phyloP scores from a whole-genome alignment of 2,329 filamentous ascomycete species.

The Zymoseptoria passerinii region DNA sequence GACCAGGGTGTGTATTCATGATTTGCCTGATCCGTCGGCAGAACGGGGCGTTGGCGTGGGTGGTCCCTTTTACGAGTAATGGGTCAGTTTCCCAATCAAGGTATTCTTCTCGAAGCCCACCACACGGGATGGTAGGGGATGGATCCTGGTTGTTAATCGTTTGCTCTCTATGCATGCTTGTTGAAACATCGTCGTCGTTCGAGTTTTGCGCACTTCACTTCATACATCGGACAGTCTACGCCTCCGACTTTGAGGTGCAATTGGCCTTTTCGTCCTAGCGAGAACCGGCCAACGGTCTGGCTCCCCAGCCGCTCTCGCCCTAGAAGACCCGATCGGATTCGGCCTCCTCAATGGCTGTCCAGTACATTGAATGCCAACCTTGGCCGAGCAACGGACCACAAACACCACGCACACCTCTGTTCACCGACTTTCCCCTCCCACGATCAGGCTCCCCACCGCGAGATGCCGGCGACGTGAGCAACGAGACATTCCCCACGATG shows the following conservation, averaged over 20 bases:
- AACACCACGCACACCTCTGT: conserved; percentile 2
- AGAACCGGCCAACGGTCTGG: neutral
- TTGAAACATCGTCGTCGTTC: neutral
- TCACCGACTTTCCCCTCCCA: conserved; percentile 8
- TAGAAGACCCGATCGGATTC: neutral
- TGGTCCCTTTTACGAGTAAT: neutral
- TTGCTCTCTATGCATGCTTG: neutral
- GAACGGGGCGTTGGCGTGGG: neutral
- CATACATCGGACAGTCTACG: neutral
- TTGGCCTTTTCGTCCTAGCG: neutral
- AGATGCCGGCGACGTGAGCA: conserved; percentile 9
- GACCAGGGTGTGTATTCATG: neutral
- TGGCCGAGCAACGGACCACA: neutral
- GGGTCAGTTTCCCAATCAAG: neutral
- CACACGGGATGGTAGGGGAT: neutral
- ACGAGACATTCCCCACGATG: conserved; percentile 6
- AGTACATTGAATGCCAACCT: neutral
- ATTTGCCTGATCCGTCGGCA: neutral
- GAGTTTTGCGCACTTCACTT: neutral
- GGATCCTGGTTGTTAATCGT: neutral
- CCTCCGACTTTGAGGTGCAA: neutral
- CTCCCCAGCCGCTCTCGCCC: neutral
- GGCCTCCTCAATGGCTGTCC: conserved; percentile 1
- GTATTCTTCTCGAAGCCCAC: neutral
- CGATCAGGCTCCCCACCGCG: conserved; percentile 1